These are phyloP conservation scores for Biancaea sappan DNA, from an alignment of 306 rosid species.

Conservation along the genomic window DNA sequence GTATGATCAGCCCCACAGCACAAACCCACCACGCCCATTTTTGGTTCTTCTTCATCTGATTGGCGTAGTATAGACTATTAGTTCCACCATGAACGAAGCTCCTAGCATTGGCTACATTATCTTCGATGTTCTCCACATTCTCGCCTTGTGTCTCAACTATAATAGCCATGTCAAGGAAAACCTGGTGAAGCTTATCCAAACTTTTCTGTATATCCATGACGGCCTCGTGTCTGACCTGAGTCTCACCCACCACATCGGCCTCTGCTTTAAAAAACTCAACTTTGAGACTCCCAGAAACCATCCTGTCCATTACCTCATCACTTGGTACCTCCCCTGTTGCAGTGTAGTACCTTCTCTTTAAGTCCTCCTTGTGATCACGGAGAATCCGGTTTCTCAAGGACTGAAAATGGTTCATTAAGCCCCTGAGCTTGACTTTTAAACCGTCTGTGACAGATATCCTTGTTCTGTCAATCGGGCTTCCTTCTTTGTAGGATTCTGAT, in stretches of 20 bases:
- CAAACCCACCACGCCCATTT: conserved; percentile 69
- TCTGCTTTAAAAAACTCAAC: conserved; percentile 65
- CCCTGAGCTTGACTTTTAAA: conserved; percentile 77
- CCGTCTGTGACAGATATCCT: conserved; percentile 72
- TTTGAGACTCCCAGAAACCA: conserved; percentile 61
- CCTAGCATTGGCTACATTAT: conserved; percentile 73
- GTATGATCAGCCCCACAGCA: conserved; percentile 62
- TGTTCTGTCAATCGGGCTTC: conserved; percentile 68
- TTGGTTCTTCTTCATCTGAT: conserved; percentile 65
- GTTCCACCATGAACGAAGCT: conserved; percentile 75
- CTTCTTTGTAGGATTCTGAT: conserved; percentile 57
- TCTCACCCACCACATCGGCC: conserved; percentile 51
- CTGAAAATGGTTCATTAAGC: conserved; percentile 76
- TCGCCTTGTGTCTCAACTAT: conserved; percentile 86
- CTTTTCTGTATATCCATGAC: conserved; percentile 83
- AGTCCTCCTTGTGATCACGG: conserved; percentile 77
- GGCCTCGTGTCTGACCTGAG: conserved; percentile 71
- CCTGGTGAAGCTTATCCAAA: conserved; percentile 89
- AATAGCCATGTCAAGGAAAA: conserved; percentile 95
- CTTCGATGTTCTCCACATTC: conserved; percentile 78
- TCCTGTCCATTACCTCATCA: conserved; percentile 69
- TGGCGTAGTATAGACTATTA: conserved; percentile 69
- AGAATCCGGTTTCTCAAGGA: conserved; percentile 64
- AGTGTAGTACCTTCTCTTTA: conserved; percentile 68
- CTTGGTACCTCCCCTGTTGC: conserved; percentile 68